Base-by-base conservation (phyloP, 2,329 filamentous ascomycete genomes). In the Trichoderma endophyticum region DNA sequence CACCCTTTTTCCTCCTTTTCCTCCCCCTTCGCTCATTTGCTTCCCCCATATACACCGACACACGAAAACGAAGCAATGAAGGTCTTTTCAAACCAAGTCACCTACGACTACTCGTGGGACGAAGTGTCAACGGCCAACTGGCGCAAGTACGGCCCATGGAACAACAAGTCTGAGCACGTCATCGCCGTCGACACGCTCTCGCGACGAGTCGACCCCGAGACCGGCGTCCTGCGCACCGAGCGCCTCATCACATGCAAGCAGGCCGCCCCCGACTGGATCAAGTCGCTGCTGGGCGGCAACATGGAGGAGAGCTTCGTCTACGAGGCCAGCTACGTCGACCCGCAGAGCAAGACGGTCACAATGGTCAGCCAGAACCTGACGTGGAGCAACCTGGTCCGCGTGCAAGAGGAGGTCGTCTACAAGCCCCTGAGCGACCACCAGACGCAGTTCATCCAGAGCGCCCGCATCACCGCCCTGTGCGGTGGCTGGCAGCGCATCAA, bases 111-210 rank as follows among this genome's bases (percentile, higher is more conserved):
- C 87, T 97, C 95, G 60, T 99, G 96, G 96, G 94, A 97, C 79
- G 95, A 98, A 83, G 96, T 99, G 43, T 97, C 94, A 30, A 94
- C 94, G 15, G 94, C 93, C 81, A 99, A 99, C 88, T 99, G 96
- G 96, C 92, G 91, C 77, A 99, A 99, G 83, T 99, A 99, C 84
- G 97, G 94, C 79, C 95, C 95, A 24, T 98, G 96, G 95, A 99
- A 99, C 86, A 93, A 98, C 82, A 96, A 97, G 84, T 95, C 93
- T n/a, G 93, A 94, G 54, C 96, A 99, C 83, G 96, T 99, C 76
- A 90, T 97, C 76, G 95, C 94, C 76, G 96, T 98, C 79, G 96
- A 99, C 84, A 98, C 95, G 15, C 84, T 99, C 77, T 92, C 90
- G 68, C 93, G 96, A 60, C 76, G 76, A 64, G 85, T 90, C 81